Base-by-base conservation (phyloP, 495 filamentous ascomycete species). In the Lepidopterella palustris region DNA sequence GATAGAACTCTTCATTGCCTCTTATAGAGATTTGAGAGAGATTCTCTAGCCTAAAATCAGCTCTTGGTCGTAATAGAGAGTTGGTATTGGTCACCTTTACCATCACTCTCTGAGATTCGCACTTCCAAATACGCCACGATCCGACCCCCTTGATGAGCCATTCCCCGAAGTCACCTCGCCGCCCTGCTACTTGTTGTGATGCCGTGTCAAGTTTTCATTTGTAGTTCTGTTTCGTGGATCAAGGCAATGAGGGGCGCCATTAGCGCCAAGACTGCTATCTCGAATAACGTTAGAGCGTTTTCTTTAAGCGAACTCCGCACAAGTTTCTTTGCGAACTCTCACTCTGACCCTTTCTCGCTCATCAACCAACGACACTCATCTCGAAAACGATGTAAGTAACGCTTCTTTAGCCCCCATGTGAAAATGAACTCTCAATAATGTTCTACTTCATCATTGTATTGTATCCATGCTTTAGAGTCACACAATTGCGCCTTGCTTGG, bases 331-430 rank as follows among this genome's bases (percentile, higher is more conserved):
- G 24, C 18, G 50, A 31, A 21, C 21, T 11, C 24, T 11, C 58
- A 28, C 51, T n/a, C 40, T 45, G 32, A 28, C 27, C 50, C 42
- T 48, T 57, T 62, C 58, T 48, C 57, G 53, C 59, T 47, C 63
- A 53, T 45, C 63, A 66, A 25, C 48, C 49, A 60, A 58, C 58
- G 54, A 61, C 66, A 69, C 62, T 63, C 63, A 69, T 64, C 63
- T 66, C 58, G 45, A 63, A 65, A 66, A 60, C 63, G 47, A 66
- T 28, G 66, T 69, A 69, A 66, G 66, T 65, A 25, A 2, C 10
- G 15, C 28, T 18, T 18, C 5, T 23, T 31, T 39, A 5, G 11
- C 28, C 32, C 56, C 25, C 24, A 23, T 15, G 13, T 4, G 13
- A 42, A 3, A 18, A 18, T 15, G 18, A 15, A 42, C 13, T 2